A percentile compares a stretch with the other conserved stretches of the same genome.
phyloP scores from a whole-genome alignment of 192 early-diverging fungal species.

The Rhizophlyctis rosea region DNA sequence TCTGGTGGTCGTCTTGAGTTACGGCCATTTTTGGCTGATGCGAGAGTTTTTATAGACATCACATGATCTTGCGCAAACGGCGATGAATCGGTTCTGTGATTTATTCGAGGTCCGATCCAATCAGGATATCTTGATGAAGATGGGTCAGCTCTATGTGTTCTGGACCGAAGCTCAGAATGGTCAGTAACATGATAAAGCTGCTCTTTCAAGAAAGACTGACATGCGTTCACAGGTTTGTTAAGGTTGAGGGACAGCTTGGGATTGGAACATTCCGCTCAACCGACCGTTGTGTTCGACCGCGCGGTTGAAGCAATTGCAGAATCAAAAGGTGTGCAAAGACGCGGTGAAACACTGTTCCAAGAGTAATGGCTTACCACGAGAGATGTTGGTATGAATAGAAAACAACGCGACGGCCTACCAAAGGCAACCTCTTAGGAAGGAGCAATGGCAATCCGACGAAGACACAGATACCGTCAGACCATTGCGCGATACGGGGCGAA shows the following conservation, averaged over 20 bases:
- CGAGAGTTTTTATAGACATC: slow-evolving; percentile 11
- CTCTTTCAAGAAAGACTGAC: not conserved
- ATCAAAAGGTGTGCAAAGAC: slow-evolving; percentile 1
- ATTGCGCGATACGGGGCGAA: not conserved
- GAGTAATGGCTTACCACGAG: not conserved
- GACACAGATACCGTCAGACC: not conserved
- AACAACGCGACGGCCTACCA: no score
- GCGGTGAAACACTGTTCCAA: not conserved
- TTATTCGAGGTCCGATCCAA: slow-evolving; percentile 37
- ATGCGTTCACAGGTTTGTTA: slow-evolving; percentile 7
- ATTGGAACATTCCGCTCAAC: slow-evolving; percentile 8
- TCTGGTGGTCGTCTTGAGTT: not conserved
- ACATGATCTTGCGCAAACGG: not conserved
- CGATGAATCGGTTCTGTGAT: slow-evolving; percentile 37
- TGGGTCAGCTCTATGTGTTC: slow-evolving; percentile 46
- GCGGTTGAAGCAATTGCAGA: slow-evolving; percentile 16
- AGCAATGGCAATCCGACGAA: not conserved
- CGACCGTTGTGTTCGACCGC: slow-evolving; percentile 4
- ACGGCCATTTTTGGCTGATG: not conserved
- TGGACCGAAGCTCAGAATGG: slow-evolving; percentile 35
- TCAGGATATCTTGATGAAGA: slow-evolving; percentile 27
- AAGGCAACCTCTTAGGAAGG: no score
- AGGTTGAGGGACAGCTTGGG: slow-evolving; percentile 6
- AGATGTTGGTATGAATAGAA: no score
- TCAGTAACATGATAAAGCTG: slow-evolving; percentile 3